Base-by-base conservation (phyloP, 2,329 filamentous ascomycete species). In the Diaporthe citri region DNA sequence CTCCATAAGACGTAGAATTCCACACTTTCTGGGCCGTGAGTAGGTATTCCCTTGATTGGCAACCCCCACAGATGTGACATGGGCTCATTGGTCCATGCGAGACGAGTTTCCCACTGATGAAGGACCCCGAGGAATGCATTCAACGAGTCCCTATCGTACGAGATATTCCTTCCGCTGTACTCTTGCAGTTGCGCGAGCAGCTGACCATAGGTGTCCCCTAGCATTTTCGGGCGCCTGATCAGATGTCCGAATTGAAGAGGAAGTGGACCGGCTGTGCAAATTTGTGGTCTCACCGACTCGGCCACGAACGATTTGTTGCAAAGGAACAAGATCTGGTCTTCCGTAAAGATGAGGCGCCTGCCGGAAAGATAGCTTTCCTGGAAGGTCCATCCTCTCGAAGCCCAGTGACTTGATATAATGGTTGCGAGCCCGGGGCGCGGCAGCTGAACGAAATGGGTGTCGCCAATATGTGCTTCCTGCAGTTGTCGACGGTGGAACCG, bases 91-190 rank as follows among this genome's bases (percentile, higher is more conserved):
- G 51, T 52, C n/a, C 25, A 28, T 28, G 51, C n/a, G 1, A 52
- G 51, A 52, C 51, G n/a, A 52, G 25, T 15, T 52, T 52, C 51
- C 51, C 51, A 52, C 4, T 13, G 10, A 28, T 52, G n/a, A 10
- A 52, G n/a, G n/a, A 52, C n/a, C n/a, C n/a, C 51, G 12, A 52
- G 51, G n/a, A 52, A 52, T 52, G n/a, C 51, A 52, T 52, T 52
- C 51, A 52, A 52, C n/a, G 51, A 25, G 51, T 28, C 51, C 25
- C 51, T 52, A 28, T 52, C n/a, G n/a, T 13, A 17, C 28, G 51
- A 52, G n/a, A 52, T 28, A 6, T 52, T 52, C 4, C 51, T 52
- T 52, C n/a, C 15, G 25, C 51, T 52, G 28, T 28, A 28, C n/a
- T 52, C 51, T 28, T 52, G 10, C n/a, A 28, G 1, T 52, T 52